Percentiles rank a stretch among this genome's conserved stretches.
phyloP scores from a whole-genome alignment of 176 grass and related monocot genomes.

The Hordeum vulgare region DNA sequence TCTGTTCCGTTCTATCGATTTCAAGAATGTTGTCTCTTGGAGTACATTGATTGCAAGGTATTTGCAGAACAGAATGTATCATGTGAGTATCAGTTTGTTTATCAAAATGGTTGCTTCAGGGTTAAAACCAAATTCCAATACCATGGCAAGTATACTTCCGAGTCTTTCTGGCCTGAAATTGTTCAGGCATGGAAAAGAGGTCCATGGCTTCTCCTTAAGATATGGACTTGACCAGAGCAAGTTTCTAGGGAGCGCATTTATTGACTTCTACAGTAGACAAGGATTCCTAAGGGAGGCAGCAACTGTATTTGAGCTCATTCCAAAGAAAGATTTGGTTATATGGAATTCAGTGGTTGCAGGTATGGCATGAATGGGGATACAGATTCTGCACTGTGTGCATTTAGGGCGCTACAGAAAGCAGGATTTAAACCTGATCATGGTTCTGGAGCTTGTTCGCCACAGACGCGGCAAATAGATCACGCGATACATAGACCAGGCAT shows the following conservation, averaged over 20 bases:
- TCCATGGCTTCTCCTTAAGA: slow-evolving; percentile 44
- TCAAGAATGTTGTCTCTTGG: slow-evolving; percentile 59
- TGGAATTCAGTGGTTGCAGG: slow-evolving; percentile 57
- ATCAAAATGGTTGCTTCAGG: slow-evolving; percentile 40
- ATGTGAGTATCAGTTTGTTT: slow-evolving; percentile 22
- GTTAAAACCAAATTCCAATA: slow-evolving; percentile 34
- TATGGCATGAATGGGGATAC: slow-evolving; percentile 32
- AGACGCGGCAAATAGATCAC: neutral
- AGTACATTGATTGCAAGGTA: slow-evolving; percentile 49
- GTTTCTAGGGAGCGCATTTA: slow-evolving; percentile 47
- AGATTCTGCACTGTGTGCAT: slow-evolving; percentile 35
- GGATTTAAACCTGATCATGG: slow-evolving; percentile 39
- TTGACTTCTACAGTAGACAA: slow-evolving; percentile 47
- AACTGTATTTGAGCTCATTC: slow-evolving; percentile 19
- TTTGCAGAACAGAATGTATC: slow-evolving; percentile 34
- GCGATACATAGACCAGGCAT: neutral
- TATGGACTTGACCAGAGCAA: slow-evolving; percentile 30
- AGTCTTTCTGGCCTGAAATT: slow-evolving; percentile 38
- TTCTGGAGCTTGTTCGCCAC: neutral
- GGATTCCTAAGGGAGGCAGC: slow-evolving; percentile 26
- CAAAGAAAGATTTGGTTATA: slow-evolving; percentile 41
- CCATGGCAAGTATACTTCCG: slow-evolving; percentile 49
- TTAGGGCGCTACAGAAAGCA: slow-evolving; percentile 21
- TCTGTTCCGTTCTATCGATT: slow-evolving; percentile 21
- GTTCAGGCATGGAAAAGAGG: slow-evolving; percentile 30